A percentile compares a stretch with the other conserved stretches of the same genome.
Evolutionary conservation across 1,139 yeast genomes (phyloP).

Genomic region (Geotrichum europaeum): DNA sequence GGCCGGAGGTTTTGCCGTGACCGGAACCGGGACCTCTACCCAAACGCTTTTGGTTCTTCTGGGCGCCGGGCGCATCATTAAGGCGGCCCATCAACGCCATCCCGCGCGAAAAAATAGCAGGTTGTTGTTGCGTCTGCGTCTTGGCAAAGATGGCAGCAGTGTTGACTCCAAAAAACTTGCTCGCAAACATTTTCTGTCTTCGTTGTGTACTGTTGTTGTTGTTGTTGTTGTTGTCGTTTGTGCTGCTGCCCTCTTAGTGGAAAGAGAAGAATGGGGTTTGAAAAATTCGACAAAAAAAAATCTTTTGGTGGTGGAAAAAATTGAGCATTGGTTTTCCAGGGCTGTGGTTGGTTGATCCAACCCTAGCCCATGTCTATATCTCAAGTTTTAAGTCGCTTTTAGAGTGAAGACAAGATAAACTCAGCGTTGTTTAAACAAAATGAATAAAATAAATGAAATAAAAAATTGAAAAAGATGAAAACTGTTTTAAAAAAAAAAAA

Average conservation of each 20-base stretch:
- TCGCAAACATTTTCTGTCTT: neutral
- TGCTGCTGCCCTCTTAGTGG: neutral
- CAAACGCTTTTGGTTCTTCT: conserved; percentile 54
- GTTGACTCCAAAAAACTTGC: neutral
- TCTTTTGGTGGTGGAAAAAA: neutral
- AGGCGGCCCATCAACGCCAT: conserved; percentile 18
- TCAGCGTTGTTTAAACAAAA: too few species aligned
- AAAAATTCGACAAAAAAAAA: neutral
- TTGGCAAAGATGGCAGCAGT: neutral
- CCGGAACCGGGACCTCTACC: conserved; percentile 98
- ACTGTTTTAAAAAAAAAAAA: too few species aligned
- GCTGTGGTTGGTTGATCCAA: conserved; percentile 8
- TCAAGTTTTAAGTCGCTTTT: neutral
- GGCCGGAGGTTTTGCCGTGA: conserved; percentile 80
- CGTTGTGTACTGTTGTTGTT: neutral
- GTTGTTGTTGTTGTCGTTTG: neutral
- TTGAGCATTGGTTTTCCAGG: neutral
- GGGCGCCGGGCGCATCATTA: conserved; percentile 30
- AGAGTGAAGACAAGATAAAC: neutral
- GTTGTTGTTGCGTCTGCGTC: neutral
- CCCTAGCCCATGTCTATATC: conserved; percentile 5
- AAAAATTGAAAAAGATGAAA: too few species aligned
- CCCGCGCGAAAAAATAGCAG: conserved; percentile 10
- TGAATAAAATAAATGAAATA: too few species aligned
- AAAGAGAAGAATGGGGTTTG: neutral